Evolutionary conservation across 139 green algal genomes (phyloP).

Genomic region (Chlamydomonas sp.): DNA sequence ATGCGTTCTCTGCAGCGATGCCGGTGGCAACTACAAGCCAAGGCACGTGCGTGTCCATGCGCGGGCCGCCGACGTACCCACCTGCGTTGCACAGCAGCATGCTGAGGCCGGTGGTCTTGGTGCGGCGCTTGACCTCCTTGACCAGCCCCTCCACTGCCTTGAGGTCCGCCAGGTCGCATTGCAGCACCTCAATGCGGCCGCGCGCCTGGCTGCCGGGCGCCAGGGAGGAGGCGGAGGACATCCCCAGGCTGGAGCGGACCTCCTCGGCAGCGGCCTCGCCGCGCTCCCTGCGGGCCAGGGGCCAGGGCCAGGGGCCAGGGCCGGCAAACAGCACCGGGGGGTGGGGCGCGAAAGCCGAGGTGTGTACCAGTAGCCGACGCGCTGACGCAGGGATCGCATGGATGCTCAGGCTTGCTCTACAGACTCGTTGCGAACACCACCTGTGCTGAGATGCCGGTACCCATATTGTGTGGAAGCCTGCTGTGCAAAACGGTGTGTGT

Average conservation of each 20-base stretch:
- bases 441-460: no score
- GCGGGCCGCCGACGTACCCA: background rate
- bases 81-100: slow-evolving; percentile 28
- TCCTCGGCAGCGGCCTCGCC: slow-evolving; percentile 9
- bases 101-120: background rate
- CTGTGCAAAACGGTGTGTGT: no score
- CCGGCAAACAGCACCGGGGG: no score
- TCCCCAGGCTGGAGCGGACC: slow-evolving; percentile 5
- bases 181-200: slow-evolving; percentile 7
- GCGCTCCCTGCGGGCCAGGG: background rate
- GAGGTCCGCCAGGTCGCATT: background rate
- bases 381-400: no score
- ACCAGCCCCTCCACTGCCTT: background rate
- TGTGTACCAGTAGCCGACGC: no score
- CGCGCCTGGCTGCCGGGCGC: background rate
- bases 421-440: no score
- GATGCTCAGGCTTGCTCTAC: no score
- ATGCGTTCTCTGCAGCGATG: no score
- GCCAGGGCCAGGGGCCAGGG: no score
- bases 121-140: background rate
- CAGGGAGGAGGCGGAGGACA: background rate
- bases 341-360: no score
- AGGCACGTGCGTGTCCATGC: background rate
- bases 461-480: no score
- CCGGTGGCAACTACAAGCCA: background rate